Evolutionary conservation across 169 alveolate genomes (phyloP), one percentile per base, ranked within the genome.

Genomic region (Eimeria necatrix): DNA sequence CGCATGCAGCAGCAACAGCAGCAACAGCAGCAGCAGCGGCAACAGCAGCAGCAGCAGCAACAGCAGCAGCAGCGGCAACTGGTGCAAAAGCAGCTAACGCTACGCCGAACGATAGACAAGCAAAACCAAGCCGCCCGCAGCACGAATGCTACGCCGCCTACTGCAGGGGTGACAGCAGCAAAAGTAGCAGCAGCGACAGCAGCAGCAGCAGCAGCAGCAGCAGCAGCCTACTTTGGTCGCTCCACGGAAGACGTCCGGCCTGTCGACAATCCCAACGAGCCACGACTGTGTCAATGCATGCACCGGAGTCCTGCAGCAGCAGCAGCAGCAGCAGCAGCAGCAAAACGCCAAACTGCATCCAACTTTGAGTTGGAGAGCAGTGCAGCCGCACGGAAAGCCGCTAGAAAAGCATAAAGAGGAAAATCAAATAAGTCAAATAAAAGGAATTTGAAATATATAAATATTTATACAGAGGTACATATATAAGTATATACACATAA

Each of bases 201-300:
- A 10, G 74, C 74, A 61, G 74, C 18, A 6, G 74, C 26, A 9
- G 22, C 10, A n/a, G 74, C 22, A 20, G 74, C 74, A 61, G 74
- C 48, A 71, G 3, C 52, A 26, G 46, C 24, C 46, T 8, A 71
- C 41, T 41, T 41, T 16, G 61, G 61, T 12, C 1, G 52, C 87
- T 32, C 26, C 61, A 4, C 87, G 78, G 78, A 68, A 68, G 32
- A 68, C 78, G 32, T 68, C 78, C 9, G n/a, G 78, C 78, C 78
- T 14, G 14, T 68, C 78, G 0, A 68, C 78, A 18, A 68, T 7
- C 41, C 78, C 78, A 68, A 68, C n/a, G 46, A 68, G 32, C 78
- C 78, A 68, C 32, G 78, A 68, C 32, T 68, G 78, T 16, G 78
- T 68, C 46, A 68, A 24, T 10, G 78, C 78, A n/a, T 68, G 78